Evolutionary conservation across 2,329 filamentous ascomycete genomes (phyloP), one percentile per base, ranked within the genome.

Genomic region (Fusarium graminum): DNA sequence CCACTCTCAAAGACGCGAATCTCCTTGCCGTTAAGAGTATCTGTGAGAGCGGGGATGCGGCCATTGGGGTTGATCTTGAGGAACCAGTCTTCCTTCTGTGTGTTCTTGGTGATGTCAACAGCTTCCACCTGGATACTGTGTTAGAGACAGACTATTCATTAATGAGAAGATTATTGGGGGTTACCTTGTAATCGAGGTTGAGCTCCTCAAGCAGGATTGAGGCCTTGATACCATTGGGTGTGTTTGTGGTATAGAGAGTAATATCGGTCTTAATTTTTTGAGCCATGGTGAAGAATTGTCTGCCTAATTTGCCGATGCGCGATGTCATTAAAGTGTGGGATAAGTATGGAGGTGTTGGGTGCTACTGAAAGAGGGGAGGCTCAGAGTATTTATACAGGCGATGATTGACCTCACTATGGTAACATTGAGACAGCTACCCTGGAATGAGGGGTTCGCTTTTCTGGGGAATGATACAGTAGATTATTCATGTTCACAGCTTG

Each of bases 1-100:
- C 92, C 93, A 65, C 88, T 92, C 79, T 97, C 93, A 74, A 96
- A 97, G 17, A 97, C 77, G 57, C 86, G 84, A 75, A 97, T 92
- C 32, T 82, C 81, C 76, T 90, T 81, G 69, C 92, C 92, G 76
- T 95, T 89, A 76, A 92, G 90, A 8, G 84, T 91, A 79, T 97
- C 93, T 9, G 92, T 95, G 49, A 97, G 73, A 57, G 93, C 93
- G 6, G 93, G 94, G 72, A 97, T 97, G 69, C 93, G 91, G 67
- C 93, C 93, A 77, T 97, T 97, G 66, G 93, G 93, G 79, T 97
- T 97, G 80, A 97, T 96, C 51, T 89, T 88, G 28, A 96, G 85
- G 80, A 94, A 97, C 92, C 92, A 96, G 16, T 87, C 87, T 77
- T 94, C 81, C 75, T 95, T 96, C 73, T 96, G 92, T n/a, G 82